Evolutionary conservation across 73 alveolate species (phyloP), one percentile per base, ranked within the genome.

Genomic region (Diophrys appendiculata): DNA sequence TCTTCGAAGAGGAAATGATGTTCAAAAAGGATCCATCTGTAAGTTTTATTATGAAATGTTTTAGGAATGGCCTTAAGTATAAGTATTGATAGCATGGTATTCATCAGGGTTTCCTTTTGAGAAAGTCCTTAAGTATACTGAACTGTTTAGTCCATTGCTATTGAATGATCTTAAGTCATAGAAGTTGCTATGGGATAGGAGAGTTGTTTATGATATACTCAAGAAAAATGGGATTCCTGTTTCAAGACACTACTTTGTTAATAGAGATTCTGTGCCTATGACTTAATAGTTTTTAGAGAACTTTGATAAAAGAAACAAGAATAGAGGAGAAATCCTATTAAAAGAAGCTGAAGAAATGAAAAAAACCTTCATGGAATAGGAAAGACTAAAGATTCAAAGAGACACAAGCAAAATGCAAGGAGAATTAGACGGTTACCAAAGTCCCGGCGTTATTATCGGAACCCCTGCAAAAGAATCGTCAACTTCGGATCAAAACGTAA

Each of bases 31-130:
- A 34, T 8, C 91, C 54, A 74, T 82, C 13, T 80, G 86, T 70
- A 78, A 83, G 31, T 86, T 79, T 72, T 82, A n/a, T n/a, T n/a
- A n/a, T n/a, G n/a, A n/a, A n/a, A n/a, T n/a, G n/a, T n/a, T 91
- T 31, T 94, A 95, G 86, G 90, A 92, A n/a, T 94, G 99, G 98
- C 98, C 97, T 29, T 78, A 87, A 33, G 96, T 91, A 1, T 96
- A 94, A 67, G 96, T 96, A 18, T 88, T 96, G 65, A 90, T 96
- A 26, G 74, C 95, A n/a, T 96, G 93, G 84, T 94, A 87, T 77
- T 91, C 98, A 43, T 89, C 86, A 55, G 98, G 98, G 1, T 96
- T 94, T 67, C 99, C 99, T 8, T 80, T 88, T 14, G 91, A 88
- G 60, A 96, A 94, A 88, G 99, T 97, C 0, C 75, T 84, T 25